Evolutionary conservation across 345 rosid genomes (phyloP), one percentile per base, ranked within the genome.

Genomic region (Boechera retrofracta): DNA sequence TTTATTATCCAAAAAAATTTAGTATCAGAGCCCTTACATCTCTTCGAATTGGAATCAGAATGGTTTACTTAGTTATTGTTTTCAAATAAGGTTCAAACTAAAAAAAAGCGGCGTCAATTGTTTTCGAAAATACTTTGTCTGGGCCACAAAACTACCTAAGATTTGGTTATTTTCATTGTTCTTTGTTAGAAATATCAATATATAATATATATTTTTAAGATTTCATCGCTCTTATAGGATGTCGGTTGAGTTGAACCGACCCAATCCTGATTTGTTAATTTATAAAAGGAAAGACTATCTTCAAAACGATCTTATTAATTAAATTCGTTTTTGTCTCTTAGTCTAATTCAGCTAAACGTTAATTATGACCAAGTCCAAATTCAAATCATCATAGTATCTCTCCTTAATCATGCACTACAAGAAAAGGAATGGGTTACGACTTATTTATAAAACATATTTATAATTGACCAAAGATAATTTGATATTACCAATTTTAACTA

Each of bases 401-500:
- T 15, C 31, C 52, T 71, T 63, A 54, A 56, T 64, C 76, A 62
- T 41, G 55, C 15, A 36, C 28, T 45, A 7, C 47, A 69, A 69
- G 75, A 77, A 77, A 63, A 44, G 42, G 76, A 77, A 77, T 64
- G 76, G 24, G 28, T 70, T 66, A 77, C 28, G 52, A 55, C 80
- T 54, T 63, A 47, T 35, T 44, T 15, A 28, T 59, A 49, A 58
- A 75, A 18, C 36, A 15, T 41, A 6, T 3, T 7, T 38, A 16
- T 16, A 12, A 18, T 67, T 75, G 44, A 59, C 69, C 48, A 44
- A 76, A 60, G 32, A 44, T 29, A 39, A 62, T 41, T 41, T 56
- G 44, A 24, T 41, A 61, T 21, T 16, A 1, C 63, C 33, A 31
- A 15, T 11, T 35, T 38, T 57, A 36, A 62, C 73, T 65, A 77